These are phyloP conservation scores for Puccinia sorghi DNA, from an alignment of 1,284 basidiomycete genomes.

Conservation along the genomic window DNA sequence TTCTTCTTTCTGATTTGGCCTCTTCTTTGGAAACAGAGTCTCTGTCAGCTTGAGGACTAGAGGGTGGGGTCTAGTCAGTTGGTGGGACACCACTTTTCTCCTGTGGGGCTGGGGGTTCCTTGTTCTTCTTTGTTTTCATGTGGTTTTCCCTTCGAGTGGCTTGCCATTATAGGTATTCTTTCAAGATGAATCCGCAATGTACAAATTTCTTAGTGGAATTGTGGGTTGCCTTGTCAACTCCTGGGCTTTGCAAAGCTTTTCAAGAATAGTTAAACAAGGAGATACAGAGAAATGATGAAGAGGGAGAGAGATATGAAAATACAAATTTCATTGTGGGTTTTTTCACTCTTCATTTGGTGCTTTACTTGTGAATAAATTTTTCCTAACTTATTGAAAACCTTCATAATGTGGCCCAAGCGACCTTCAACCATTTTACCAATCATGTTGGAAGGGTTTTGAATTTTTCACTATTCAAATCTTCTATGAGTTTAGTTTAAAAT, in stretches of 20 bases:
- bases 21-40: background rate
- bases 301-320: too few species aligned
- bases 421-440: too few species aligned
- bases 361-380: too few species aligned
- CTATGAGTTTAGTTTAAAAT: background rate
- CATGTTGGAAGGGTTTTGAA: background rate
- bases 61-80: background rate
- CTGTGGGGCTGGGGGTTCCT: background rate
- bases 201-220: background rate
- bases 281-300: too few species aligned
- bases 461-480: background rate
- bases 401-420: background rate
- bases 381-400: too few species aligned
- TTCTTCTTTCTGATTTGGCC: background rate
- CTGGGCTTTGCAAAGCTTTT: background rate
- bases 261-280: too few species aligned
- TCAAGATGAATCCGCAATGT: background rate
- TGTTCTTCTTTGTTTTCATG: background rate
- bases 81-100: too few species aligned
- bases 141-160: background rate
- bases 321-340: too few species aligned
- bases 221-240: background rate
- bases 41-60: background rate
- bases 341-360: too few species aligned
- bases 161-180: background rate